Base-by-base conservation (phyloP, 1,139 yeast species). In the Yamadazyma diospyri region DNA sequence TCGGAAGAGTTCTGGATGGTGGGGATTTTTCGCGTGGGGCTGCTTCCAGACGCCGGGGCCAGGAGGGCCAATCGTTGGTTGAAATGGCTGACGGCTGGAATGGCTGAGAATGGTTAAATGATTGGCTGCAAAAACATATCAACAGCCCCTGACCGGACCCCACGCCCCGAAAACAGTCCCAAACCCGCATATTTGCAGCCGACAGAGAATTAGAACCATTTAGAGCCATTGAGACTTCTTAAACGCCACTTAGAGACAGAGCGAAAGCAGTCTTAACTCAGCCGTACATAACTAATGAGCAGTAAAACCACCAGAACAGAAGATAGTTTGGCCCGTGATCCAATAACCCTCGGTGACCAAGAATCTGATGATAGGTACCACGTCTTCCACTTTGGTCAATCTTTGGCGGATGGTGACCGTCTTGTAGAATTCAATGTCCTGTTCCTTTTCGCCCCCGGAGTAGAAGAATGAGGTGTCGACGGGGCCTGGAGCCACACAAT, bases 381-480 rank as follows among this genome's bases (percentile, higher is more conserved):
- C 78, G 47, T 80, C 86, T 35, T 62, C 59, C 37, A 72, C 61
- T 48, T 76, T 65, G 23, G 86, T 79, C 44, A 79, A 65, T 56
- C 81, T 63, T 33, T 64, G 59, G 34, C 63, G 62, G 34, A 69
- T 46, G 17, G 72, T 70, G 38, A 59, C 65, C 14, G 76, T 57
- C 57, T 78, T 78, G 60, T 70, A 75, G 55, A 57, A 79, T 22
- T 60, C 78, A 34, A 78, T 66, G 39, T 73, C 70, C 16, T 66
- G 74, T 17, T 64, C 56, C 16, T 66, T 61, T 54, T 79, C 85
- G 55, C 76, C 81, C 55, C 76, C 81, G 15, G 76, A 74, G 46
- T 77, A 77, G 51, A 78, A 69, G 59, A 78, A 78, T 35, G 83
- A 82, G 16, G 84, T 78, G 48, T 78, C 83, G 82, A 78, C 78